A percentile compares a stretch with the other conserved stretches of the same genome.
Conservation (phyloP, 2,329 filamentous ascomycete genomes). For the Cladosporium sp. region DNA sequence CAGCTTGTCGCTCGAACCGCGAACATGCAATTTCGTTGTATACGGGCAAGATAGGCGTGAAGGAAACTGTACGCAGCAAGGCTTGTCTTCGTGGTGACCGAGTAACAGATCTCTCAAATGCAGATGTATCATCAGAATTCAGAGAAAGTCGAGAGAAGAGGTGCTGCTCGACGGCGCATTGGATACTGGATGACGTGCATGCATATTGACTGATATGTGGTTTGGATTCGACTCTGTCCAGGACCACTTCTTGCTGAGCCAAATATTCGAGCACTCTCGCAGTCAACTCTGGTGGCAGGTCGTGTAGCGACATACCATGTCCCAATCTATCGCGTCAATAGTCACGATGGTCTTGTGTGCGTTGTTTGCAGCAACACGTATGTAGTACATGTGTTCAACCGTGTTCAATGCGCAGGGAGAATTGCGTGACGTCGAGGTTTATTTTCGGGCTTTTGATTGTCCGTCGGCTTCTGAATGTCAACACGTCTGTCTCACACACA, state of each 20-base stretch:
- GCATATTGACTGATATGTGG: background rate
- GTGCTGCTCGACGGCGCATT: background rate
- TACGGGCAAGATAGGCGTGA: background rate
- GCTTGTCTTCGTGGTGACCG: background rate
- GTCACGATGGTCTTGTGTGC: background rate
- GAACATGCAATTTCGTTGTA: background rate
- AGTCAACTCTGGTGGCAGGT: background rate
- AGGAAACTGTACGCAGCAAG: background rate
- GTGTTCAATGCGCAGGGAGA: background rate
- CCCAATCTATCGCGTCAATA: background rate
- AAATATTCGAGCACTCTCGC: background rate
- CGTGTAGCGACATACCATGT: background rate
- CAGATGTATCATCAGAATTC: background rate
- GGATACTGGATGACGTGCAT: background rate
- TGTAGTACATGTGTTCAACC: background rate
- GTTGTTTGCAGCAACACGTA: background rate
- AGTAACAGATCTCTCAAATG: background rate
- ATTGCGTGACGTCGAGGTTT: background rate
- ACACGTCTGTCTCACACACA: constrained; percentile 9
- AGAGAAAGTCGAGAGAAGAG: background rate
- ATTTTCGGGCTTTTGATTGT: background rate
- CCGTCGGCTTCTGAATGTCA: constrained; percentile 8
- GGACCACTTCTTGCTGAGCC: background rate
- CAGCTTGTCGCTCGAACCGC: background rate
- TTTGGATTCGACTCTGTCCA: background rate